Base-by-base conservation (phyloP, 208 protist species). In the Leishmania turanica region DNA sequence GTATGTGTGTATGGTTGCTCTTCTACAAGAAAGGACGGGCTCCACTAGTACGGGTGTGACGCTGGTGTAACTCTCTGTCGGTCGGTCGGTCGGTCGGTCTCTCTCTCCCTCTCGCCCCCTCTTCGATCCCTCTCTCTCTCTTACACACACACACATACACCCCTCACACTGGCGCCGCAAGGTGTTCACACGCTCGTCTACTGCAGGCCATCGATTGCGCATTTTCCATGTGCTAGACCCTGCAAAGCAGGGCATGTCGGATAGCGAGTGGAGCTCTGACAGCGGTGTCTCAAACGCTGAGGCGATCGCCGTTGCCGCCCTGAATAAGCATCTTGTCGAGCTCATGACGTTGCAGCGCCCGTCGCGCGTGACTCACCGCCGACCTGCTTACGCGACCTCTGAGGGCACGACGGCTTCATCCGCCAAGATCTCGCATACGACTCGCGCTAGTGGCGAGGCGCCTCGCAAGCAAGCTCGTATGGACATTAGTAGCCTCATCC, bases 261-360 rank as follows among this genome's bases (percentile, higher is more conserved):
- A 58, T 53, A 78, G 81, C 64, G 69, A 80, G 70, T 85, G 81
- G 77, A 66, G 58, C 34, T 49, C 69, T 34, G 81, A 73, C 60
- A 58, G n/a, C n/a, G 24, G 42, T 51, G 77, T 47, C 53, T 81
- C 77, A 0, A 73, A 80, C 70, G 21, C 47, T 13, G 70, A 80
- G 56, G 77, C 70, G 53, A 51, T 13, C 6, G 71, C 17, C 6
- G 3, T 77, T 3, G 81, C 70, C 0, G 62, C 70, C n/a, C 27
- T 85, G 31, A 85, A 77, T 72, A 77, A 34, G 11, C 71, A 68
- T 21, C 62, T 81, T 47, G 77, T 81, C 9, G 69, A 81, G 58
- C 68, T 80, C 40, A 8, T 78, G n/a, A 34, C 77, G 17, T 64
- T 34, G 60, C 51, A 31, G 60, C 71, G 34, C 53, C 47, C 65